Base-by-base conservation (phyloP, 768 basidiomycete species). In the Trametes sanguinea region DNA sequence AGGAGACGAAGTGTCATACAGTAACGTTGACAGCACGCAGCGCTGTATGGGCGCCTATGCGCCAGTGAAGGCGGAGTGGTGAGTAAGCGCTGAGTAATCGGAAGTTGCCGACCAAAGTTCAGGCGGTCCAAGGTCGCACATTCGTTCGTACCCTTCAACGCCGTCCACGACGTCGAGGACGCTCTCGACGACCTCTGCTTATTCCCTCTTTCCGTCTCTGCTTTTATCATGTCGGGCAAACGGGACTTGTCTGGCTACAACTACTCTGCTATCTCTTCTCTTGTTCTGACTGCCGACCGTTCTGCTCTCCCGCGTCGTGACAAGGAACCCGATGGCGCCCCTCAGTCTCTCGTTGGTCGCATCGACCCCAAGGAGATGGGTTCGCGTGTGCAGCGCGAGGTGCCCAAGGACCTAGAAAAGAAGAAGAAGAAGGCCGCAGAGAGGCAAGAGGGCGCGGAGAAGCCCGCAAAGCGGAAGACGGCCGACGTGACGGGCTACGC, bases 261-360 rank as follows among this genome's bases (percentile, higher is more conserved):
- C 80, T 98, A 98, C 82, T 87, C 90, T 48, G 92, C 92, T 57
- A 95, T 98, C 72, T 94, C 94, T 32, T 95, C 93, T 22, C 84
- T 98, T 46, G 96, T 98, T 47, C 81, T 98, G 71, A 95, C 92
- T n/a, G 93, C 96, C 11, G 90, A 93, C 77, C 81, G 88, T 56
- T 89, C 90, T 54, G 83, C 81, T 2, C 77, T 94, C 53, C 92
- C 92, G 17, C 83, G 94, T 50, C 83, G 95, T 64, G 93, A 95
- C 82, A 92, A 92, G 77, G 96, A 99, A 74, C 95, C 95, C 6
- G 95, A 97, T 80, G 96, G 97, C 64, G 93, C 94, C 7, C 92
- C 95, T 9, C 95, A 95, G 14, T 89, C 95, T 2, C 86, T 98
- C 37, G 89, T 87, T 47, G 97, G 97, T 14, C 85, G 90, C 30